Conservation (phyloP, 2,329 filamentous ascomycete species). For the Cytospora paraplurivora region DNA sequence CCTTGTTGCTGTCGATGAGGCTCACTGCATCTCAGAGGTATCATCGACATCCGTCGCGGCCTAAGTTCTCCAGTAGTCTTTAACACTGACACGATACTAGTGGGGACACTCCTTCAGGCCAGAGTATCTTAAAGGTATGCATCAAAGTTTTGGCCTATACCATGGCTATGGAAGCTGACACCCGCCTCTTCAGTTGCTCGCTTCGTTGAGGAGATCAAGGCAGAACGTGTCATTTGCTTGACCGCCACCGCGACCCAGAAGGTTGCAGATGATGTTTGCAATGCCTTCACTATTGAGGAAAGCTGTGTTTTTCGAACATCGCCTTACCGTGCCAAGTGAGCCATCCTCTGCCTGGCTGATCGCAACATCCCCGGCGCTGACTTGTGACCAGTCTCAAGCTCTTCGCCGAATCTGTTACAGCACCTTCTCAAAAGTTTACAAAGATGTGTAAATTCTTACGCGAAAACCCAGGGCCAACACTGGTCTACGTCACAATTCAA, state of each 20-base stretch:
- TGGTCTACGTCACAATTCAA: constrained; percentile 64
- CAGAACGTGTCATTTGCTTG: constrained; percentile 61
- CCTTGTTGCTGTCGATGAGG: constrained; percentile 59
- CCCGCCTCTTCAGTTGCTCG: constrained; percentile 47
- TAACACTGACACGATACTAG: constrained; percentile 32
- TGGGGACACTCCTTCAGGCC: constrained; percentile 54
- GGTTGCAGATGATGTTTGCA: constrained; percentile 57
- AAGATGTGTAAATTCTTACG: constrained; percentile 51
- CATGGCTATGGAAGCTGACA: background rate
- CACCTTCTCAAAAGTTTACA: constrained; percentile 48
- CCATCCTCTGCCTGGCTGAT: background rate
- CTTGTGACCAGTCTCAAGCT: constrained; percentile 47
- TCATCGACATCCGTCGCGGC: background rate
- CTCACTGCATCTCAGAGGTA: constrained; percentile 58
- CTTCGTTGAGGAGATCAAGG: constrained; percentile 56
- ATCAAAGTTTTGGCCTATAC: background rate
- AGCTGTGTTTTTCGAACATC: constrained; percentile 59
- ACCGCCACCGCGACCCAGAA: constrained; percentile 61
- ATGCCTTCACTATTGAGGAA: constrained; percentile 52
- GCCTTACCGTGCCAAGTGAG: constrained; percentile 58
- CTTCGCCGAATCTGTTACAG: constrained; percentile 47
- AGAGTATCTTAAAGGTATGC: constrained; percentile 51
- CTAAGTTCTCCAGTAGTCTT: constrained; percentile 1
- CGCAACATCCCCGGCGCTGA: background rate
- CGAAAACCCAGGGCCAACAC: constrained; percentile 54